Conservation (phyloP, 805 yeast species). For the Yarrowia sp. region DNA sequence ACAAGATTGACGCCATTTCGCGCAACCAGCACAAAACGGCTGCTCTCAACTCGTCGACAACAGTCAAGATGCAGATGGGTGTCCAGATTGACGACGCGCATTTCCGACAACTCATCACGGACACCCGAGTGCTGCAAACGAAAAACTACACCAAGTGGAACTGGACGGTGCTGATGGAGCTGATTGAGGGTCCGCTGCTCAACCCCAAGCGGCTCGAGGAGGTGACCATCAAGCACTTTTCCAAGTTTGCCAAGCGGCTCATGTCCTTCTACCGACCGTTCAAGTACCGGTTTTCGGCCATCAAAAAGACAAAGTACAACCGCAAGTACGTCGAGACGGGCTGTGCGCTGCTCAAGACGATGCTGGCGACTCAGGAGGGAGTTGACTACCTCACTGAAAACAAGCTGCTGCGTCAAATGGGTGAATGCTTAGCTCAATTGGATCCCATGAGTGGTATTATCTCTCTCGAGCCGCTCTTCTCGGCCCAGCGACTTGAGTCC, state of each 20-base stretch:
- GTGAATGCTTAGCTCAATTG: slow-evolving; percentile 82
- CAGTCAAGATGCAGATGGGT: slow-evolving; percentile 32
- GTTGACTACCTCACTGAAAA: slow-evolving; percentile 62
- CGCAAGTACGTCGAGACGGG: slow-evolving; percentile 68
- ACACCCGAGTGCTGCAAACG: slow-evolving; percentile 70
- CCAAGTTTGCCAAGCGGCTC: slow-evolving; percentile 81
- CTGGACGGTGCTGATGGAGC: slow-evolving; percentile 68
- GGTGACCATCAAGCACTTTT: slow-evolving; percentile 53
- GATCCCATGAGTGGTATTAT: slow-evolving; percentile 76
- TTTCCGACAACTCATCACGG: slow-evolving; percentile 61
- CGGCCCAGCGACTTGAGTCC: slow-evolving; percentile 53
- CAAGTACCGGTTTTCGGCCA: slow-evolving; percentile 70
- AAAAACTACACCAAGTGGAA: slow-evolving; percentile 85
- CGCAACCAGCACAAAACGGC: slow-evolving; percentile 33
- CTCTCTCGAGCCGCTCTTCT: slow-evolving; percentile 72
- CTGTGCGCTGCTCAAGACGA: slow-evolving; percentile 64
- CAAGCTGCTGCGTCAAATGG: slow-evolving; percentile 81
- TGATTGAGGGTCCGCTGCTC: slow-evolving; percentile 81
- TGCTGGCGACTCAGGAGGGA: slow-evolving; percentile 65
- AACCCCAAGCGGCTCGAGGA: slow-evolving; percentile 76
- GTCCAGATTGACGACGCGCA: slow-evolving; percentile 59
- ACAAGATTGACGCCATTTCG: slow-evolving; percentile 27
- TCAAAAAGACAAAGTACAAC: slow-evolving; percentile 51
- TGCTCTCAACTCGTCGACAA: slow-evolving; percentile 19
- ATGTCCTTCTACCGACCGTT: slow-evolving; percentile 89